Conservation (phyloP, 2,329 filamentous ascomycete genomes). For the Calonectria hawksworthii region DNA sequence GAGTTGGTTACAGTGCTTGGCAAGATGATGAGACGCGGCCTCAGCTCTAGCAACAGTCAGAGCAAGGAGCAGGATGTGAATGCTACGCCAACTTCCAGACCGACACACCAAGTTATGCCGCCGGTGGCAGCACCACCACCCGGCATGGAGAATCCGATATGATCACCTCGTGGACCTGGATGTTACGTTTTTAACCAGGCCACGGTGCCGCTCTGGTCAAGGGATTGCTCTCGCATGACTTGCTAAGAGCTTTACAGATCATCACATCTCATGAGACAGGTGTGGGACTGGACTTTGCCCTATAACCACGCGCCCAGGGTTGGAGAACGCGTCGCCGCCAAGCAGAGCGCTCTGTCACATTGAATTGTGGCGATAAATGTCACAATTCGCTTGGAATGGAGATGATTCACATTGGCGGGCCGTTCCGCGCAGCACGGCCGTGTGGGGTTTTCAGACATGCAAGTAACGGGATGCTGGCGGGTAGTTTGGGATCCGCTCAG, state of each 20-base stretch:
- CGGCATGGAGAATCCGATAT: constrained; percentile 62
- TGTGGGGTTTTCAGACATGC: constrained; percentile 36
- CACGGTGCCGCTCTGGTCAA: not conserved
- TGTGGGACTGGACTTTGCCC: not conserved
- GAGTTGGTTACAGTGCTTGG: constrained; percentile 88
- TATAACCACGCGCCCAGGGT: not conserved
- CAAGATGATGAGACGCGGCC: constrained; percentile 87
- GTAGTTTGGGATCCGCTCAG: constrained; percentile 18
- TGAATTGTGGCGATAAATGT: not conserved
- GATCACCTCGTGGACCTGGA: constrained; percentile 30
- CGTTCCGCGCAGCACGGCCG: constrained; percentile 36
- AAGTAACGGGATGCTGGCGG: constrained; percentile 14
- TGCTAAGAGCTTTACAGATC: not conserved
- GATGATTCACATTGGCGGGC: constrained; percentile 38
- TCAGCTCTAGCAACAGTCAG: constrained; percentile 56
- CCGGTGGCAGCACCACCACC: constrained; percentile 45
- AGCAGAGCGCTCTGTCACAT: not conserved
- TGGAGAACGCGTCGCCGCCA: not conserved
- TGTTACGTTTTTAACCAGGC: not conserved
- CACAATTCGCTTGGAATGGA: constrained; percentile 7
- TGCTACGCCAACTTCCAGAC: constrained; percentile 37
- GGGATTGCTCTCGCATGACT: not conserved
- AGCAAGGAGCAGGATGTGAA: constrained; percentile 49
- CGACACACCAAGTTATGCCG: constrained; percentile 38
- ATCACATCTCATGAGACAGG: not conserved